Evolutionary conservation across 495 filamentous ascomycete genomes (phyloP), one percentile per base, ranked within the genome.

Genomic region (Xylaria intraflava): DNA sequence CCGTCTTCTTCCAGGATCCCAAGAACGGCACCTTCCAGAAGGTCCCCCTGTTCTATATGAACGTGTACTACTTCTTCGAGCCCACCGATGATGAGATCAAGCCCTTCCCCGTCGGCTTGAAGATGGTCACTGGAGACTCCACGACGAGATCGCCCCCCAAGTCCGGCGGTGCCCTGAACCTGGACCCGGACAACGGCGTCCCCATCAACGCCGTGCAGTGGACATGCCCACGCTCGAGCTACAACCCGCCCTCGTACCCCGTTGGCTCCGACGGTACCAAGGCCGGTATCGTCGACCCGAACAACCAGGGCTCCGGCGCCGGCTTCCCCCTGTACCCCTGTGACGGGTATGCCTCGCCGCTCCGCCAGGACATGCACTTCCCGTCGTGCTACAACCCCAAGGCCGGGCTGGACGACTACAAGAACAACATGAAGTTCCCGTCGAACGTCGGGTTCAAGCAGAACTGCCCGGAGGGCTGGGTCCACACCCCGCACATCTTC

Each of bases 11-110:
- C 64, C 66, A 73, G 57, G 75, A 78, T 43, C 73, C 72, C 56
- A 68, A 77, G 56, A 86, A 85, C 52, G 82, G 81, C 8, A 46
- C 31, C 38, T 86, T 93, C 62, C 79, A 83, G 57, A 73, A 71
- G 41, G 89, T 92, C 27, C 66, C 76, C 2, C 76, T 81, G 51
- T 72, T 61, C 62, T 78, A 78, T 64, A 79, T 77, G 62, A 78
- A 77, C 53, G 78, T 89, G 42, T 91, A 91, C 70, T 90, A 90
- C 68, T 78, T 86, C 54, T 77, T 78, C 51, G 80, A 78, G 36
- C 64, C 76, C 2, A 76, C 77, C 35, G 74, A 78, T 49, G 79
- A 85, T 55, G 72, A 81, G 33, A 76, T 87, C 57, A 68, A 76
- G 46, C 69, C 86, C 16, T 90, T 89, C 71, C 87, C 88, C 1